phyloP scores from a whole-genome alignment of 2,329 filamentous ascomycete genomes.

The Orbilia blumenaviensis region DNA sequence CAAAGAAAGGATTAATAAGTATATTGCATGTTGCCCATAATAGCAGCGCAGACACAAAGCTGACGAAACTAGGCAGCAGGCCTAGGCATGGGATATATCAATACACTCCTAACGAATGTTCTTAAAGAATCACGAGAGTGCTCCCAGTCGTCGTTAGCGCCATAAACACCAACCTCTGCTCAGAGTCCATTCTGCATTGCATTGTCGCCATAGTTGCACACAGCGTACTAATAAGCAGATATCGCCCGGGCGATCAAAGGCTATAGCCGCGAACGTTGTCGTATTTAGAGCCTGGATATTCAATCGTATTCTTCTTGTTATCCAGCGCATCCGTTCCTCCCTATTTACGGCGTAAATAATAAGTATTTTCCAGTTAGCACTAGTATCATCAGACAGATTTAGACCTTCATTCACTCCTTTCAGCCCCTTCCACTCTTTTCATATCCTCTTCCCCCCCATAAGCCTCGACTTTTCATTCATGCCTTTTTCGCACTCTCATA shows the following conservation, averaged over 20 bases:
- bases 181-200: background rate
- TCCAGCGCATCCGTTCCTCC: conserved; percentile 25
- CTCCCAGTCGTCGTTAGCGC: background rate
- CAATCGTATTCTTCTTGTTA: conserved; percentile 6
- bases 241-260: background rate
- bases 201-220: background rate
- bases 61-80: background rate
- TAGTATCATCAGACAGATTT: background rate
- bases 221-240: background rate
- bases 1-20: background rate
- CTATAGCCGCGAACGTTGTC: conserved; percentile 24
- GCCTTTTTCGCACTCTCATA: no score
- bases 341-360: conserved; percentile 6
- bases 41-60: background rate
- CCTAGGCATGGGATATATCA: no score
- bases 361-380: background rate
- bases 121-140: background rate
- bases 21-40: no score
- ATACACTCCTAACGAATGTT: background rate
- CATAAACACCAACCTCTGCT: background rate
- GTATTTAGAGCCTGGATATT: conserved; percentile 38
- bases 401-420: background rate
- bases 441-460: no score
- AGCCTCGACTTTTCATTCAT: no score
- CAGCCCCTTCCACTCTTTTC: no score